Percentiles rank a stretch among this genome's conserved stretches.
These are phyloP conservation scores for Trichocomaceae sp. DNA, from an alignment of 2,329 filamentous ascomycete genomes.

Conservation along the genomic window DNA sequence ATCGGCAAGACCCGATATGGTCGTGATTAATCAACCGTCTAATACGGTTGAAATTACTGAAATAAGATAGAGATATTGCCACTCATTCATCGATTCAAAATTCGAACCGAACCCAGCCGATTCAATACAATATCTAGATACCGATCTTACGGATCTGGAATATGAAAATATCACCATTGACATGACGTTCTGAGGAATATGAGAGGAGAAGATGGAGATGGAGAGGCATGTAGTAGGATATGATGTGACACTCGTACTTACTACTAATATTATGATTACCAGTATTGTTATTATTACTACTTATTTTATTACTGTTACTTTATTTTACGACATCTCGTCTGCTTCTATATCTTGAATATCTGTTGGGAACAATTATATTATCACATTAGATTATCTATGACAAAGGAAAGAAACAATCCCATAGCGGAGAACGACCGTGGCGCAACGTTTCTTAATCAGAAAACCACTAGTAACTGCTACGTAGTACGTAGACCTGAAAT, in stretches of 20 bases:
- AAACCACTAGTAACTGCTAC: no score
- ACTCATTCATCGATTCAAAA: background rate
- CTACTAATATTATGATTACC: background rate
- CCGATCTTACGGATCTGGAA: background rate
- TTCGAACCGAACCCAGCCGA: background rate
- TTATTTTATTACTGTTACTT: background rate
- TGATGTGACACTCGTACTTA: background rate
- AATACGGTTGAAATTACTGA: background rate
- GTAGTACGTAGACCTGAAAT: no score
- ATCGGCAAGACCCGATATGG: slow-evolving; percentile 80
- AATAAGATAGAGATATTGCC: background rate
- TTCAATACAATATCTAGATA: background rate
- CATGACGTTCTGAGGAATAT: background rate
- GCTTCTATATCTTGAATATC: background rate
- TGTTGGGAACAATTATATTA: background rate
- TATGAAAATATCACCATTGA: background rate
- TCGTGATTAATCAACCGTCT: slow-evolving; percentile 16
- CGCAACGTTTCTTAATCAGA: no score
- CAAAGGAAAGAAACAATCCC: background rate
- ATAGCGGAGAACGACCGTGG: no score
- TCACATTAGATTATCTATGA: background rate
- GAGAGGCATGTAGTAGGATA: background rate
- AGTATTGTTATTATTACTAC: background rate
- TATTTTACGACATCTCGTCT: background rate
- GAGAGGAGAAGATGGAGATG: background rate